Evolutionary conservation across 1,284 basidiomycete genomes (phyloP), one percentile per base, ranked within the genome.

Genomic region (Moesziomyces sp.): DNA sequence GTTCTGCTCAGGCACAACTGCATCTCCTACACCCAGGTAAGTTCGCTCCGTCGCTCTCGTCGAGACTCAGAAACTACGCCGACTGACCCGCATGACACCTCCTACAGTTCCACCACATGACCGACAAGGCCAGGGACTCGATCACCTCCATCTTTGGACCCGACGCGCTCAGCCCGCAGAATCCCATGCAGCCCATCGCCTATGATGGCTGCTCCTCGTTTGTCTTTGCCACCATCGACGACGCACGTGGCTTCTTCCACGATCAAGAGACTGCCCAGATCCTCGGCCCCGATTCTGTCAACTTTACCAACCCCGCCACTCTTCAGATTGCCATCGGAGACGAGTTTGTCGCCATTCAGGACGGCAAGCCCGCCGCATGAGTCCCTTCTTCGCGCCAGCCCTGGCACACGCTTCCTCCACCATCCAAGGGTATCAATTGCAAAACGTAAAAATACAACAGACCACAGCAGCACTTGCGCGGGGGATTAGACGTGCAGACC

Each of bases 151-250:
- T 65, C 51, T 65, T 65, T 44, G 63, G 63, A 9, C 63, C 52
- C n/a, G 52, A 65, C 4, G 56, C 44, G 5, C 44, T 65, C 28
- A 45, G 30, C 28, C 47, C 52, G 10, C 28, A 48, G 13, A 58
- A 56, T 19, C n/a, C 63, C 1, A 44, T 65, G 48, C 63, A 65
- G 30, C 14, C 58, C 44, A 55, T 59, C 51, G 55, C 52, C 8
- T 58, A 51, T 45, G 57, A 65, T 21, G 57, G 43, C n/a, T 65
- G 63, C 51, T 59, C 63, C 43, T 44, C 63, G 3, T 65, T 65
- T 19, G 46, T 55, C 45, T 65, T 65, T 46, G 56, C 63, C 49
- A 44, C 10, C 11, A 28, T 59, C 13, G n/a, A 59, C 16, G 52
- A 59, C 24, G 63, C 63, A 2, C 51, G 45, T 7, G 30, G 33